These are phyloP conservation scores for Talaromyces sp. DNA, from an alignment of 2,329 filamentous ascomycete genomes.

Conservation along the genomic window DNA sequence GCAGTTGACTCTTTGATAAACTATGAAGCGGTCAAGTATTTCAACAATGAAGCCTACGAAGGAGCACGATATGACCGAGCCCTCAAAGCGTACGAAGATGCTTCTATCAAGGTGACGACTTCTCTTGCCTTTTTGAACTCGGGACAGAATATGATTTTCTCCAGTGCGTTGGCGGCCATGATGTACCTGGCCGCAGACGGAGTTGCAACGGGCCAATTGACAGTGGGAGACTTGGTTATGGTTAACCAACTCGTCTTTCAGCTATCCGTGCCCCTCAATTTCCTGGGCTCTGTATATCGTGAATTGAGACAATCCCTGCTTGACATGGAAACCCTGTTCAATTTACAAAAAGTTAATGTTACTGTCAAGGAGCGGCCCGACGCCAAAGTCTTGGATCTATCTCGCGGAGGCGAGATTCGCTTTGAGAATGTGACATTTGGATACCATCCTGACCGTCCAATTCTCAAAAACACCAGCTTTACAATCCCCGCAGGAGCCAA, in stretches of 20 bases:
- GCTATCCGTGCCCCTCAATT: constrained; percentile 93
- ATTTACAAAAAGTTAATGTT: constrained; percentile 92
- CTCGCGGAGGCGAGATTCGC: constrained; percentile 76
- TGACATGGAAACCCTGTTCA: constrained; percentile 98
- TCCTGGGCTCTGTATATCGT: constrained; percentile 94
- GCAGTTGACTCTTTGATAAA: constrained; percentile 97
- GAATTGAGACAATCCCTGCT: constrained; percentile 90
- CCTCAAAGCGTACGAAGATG: constrained; percentile 78
- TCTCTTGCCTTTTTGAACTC: constrained; percentile 89
- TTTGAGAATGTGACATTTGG: constrained; percentile 96
- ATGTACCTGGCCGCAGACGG: constrained; percentile 96
- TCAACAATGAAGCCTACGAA: constrained; percentile 97
- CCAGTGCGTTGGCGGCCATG: constrained; percentile 86
- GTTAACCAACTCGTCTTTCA: constrained; percentile 99
- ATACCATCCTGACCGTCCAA: constrained; percentile 80
- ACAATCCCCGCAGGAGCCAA: constrained; percentile 95
- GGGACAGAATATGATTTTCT: constrained; percentile 97
- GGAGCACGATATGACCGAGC: constrained; percentile 85
- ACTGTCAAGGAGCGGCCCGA: constrained; percentile 71
- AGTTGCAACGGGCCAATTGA: constrained; percentile 72
- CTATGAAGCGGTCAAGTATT: constrained; percentile 98
- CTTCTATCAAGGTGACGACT: constrained; percentile 94
- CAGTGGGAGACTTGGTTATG: constrained; percentile 95
- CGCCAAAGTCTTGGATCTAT: constrained; percentile 67
- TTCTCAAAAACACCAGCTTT: constrained; percentile 75